Evolutionary conservation across 345 rosid genomes (phyloP), one percentile per base, ranked within the genome.

Genomic region (Gossypium anomalum): DNA sequence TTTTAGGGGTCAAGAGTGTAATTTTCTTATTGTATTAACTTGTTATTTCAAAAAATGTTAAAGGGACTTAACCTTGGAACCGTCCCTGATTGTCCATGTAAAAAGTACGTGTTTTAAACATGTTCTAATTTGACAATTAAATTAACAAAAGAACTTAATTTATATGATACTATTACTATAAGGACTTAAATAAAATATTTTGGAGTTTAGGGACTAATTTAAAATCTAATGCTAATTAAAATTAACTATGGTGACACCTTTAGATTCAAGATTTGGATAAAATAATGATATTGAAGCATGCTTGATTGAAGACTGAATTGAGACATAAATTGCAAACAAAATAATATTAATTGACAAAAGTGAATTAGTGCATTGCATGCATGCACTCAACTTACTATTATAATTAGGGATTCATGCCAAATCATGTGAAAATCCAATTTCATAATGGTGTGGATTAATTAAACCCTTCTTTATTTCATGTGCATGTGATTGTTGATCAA

Each of bases 381-480:
- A 57, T 57, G 62, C 62, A 58, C 62, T 22, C 62, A 10, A 58
- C 13, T 22, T 22, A 22, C 34, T 58, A 55, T 55, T 67, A 70
- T 16, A 52, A 25, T 27, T 51, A 70, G 73, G 61, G 61, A 38
- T 70, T 70, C 61, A 52, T 10, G 73, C 49, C 48, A 70, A 58
- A 29, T 34, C 73, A 70, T 34, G 73, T 53, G 73, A 68, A 47
- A 22, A 34, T 12, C 6, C 38, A 45, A 38, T 4, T 65, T 4
- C 57, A 67, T 47, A 41, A 41, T 48, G 7, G 41, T 2, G 9
- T 8, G 51, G 38, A 25, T 57, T 17, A 53, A 53, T 16, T 55
- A 15, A 23, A 43, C 11, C 47, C 4, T 11, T 55, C 29, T 55
- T n/a, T 34, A 34, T 34, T 34, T 55, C n/a, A 71, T 52, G 49